Base-by-base conservation (phyloP, 768 basidiomycete genomes). In the Amanita brunnescens region DNA sequence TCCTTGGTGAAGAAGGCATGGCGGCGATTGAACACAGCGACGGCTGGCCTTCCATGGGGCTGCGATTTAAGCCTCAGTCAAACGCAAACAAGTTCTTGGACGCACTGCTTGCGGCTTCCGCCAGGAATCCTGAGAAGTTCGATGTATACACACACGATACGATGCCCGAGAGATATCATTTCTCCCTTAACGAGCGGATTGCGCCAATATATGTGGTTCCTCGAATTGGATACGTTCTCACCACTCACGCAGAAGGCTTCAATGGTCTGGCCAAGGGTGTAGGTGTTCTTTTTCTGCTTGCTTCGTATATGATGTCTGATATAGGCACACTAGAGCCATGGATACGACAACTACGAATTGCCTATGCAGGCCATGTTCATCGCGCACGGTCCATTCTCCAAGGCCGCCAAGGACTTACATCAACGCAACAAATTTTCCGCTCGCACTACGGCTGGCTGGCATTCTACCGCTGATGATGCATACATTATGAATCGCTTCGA, bases 321-420 rank as follows among this genome's bases (percentile, higher is more conserved):
- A 16, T 37, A 39, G 26, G 24, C 43, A 16, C 20, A 10, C 29
- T 57, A 90, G 87, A 91, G 83, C 54, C 93, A 96, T 58, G 93
- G 93, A 5, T 96, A 93, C 61, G 91, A 94, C 63, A 93, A 92
- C 57, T 64, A 76, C 14, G 80, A 83, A 37, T 60, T 71, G 10
- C 72, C 84, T 5, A 95, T 95, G 93, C 80, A 82, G 46, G 91
- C 91, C 2, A 84, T 91, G 62, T 94, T 95, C 64, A 83, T 95
- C 52, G 91, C 90, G 8, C 90, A 92, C 61, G 93, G 93, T 1
- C 93, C 93, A 0, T 93, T 92, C 64, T 81, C 86, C 12, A 67
- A 78, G 9, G 75, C 79, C 38, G 74, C 81, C 47, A 92, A 91
- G 64, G 67, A 74, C 6, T 63, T 75, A 40, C 75, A 81, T 57